Percentiles rank a stretch among this genome's conserved stretches.
phyloP scores from a whole-genome alignment of 441 rosid species.

The Bocquillonia castaneifolia region DNA sequence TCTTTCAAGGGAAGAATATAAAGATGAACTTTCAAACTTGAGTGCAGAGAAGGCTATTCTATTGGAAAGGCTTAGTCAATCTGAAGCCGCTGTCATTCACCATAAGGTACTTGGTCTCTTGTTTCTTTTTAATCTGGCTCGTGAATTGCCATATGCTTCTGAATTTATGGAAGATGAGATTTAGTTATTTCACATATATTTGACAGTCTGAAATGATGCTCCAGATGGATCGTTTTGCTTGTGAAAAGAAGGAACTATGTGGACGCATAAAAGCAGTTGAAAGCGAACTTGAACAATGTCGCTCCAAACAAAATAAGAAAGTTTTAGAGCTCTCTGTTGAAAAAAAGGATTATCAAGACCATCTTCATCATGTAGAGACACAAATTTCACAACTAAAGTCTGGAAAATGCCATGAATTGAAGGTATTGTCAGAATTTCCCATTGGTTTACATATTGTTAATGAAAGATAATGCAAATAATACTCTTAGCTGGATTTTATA shows the following conservation, averaged over 20 bases:
- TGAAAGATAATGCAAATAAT: background rate
- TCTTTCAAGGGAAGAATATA: slow-evolving; percentile 46
- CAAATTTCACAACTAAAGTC: slow-evolving; percentile 61
- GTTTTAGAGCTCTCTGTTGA: slow-evolving; percentile 50
- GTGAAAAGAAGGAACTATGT: slow-evolving; percentile 61
- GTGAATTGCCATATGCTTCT: no score
- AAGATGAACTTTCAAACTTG: slow-evolving; percentile 50
- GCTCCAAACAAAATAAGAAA: slow-evolving; percentile 61
- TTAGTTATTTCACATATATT: slow-evolving; percentile 2
- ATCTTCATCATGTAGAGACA: slow-evolving; percentile 65
- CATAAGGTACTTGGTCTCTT: slow-evolving; percentile 46
- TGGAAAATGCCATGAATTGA: slow-evolving; percentile 62
- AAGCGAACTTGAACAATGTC: slow-evolving; percentile 72
- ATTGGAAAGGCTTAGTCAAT: slow-evolving; percentile 49
- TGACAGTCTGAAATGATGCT: slow-evolving; percentile 62
- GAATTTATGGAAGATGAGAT: no score
- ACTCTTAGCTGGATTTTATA: background rate
- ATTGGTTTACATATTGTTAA: background rate
- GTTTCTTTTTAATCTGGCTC: no score
- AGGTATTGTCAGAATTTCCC: slow-evolving; percentile 37
- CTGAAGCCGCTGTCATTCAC: slow-evolving; percentile 48
- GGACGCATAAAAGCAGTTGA: slow-evolving; percentile 62
- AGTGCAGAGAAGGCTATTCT: slow-evolving; percentile 43
- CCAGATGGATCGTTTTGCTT: slow-evolving; percentile 59
- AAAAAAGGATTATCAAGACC: slow-evolving; percentile 62